Conservation (phyloP, 2,329 filamentous ascomycete genomes). For the Penicillium capsulatum region DNA sequence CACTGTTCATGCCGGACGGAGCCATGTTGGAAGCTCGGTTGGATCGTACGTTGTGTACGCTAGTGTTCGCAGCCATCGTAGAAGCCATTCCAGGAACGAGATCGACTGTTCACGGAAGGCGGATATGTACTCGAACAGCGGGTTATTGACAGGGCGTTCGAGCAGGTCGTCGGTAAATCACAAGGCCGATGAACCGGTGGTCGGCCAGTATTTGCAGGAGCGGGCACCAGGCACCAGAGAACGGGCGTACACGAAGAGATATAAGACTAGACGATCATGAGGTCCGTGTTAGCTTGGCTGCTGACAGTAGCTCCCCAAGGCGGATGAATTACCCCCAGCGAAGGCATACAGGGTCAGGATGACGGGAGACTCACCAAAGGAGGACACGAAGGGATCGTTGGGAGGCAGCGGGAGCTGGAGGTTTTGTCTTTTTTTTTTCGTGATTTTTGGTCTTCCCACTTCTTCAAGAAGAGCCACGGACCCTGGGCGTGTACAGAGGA, state of each 20-base stretch:
- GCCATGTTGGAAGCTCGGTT: slow-evolving; percentile 40
- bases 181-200: slow-evolving; percentile 16
- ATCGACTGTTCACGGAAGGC: slow-evolving; percentile 15
- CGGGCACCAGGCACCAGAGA: slow-evolving; percentile 30
- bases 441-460: slow-evolving; percentile 11
- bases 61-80: slow-evolving; percentile 35
- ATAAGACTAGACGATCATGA: slow-evolving; percentile 23
- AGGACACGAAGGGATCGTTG: slow-evolving; percentile 18
- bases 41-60: slow-evolving; percentile 37
- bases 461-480: slow-evolving; percentile 20
- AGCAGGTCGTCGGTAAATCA: slow-evolving; percentile 19
- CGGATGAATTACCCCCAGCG: slow-evolving; percentile 3
- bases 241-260: slow-evolving; percentile 25
- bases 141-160: slow-evolving; percentile 18
- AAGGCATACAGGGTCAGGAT: slow-evolving; percentile 9
- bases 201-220: slow-evolving; percentile 28
- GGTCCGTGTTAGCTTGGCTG: slow-evolving; percentile 17
- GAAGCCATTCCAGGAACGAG: slow-evolving; percentile 30
- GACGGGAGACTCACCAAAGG: slow-evolving; percentile 21
- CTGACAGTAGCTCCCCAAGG: too few species aligned
- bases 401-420: too few species aligned
- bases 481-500: slow-evolving; percentile 30
- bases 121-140: slow-evolving; percentile 26
- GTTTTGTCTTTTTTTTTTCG: too few species aligned
- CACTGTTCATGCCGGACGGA: slow-evolving; percentile 33